Evolutionary conservation across 2,329 filamentous ascomycete species (phyloP).

Genomic region (Dothistroma pini): DNA sequence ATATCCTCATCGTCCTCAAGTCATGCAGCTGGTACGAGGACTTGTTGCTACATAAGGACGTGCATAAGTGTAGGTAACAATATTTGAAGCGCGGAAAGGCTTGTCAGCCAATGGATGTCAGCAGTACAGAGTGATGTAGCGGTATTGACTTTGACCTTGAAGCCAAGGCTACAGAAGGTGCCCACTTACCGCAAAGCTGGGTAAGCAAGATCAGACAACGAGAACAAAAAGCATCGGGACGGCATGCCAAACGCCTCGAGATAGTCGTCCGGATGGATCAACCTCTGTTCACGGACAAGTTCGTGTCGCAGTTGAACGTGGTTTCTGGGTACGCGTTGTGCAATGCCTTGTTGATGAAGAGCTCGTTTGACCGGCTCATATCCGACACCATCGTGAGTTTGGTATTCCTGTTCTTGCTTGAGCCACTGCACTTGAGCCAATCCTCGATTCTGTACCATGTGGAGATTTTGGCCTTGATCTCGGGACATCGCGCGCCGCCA

Average conservation of each 20-base stretch:
- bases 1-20: neutral
- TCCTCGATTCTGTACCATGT: constrained; percentile 4
- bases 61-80: neutral
- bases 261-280: neutral
- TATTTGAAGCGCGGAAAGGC: neutral
- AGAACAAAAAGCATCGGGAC: too few species aligned
- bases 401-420: constrained; percentile 16
- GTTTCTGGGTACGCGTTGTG: constrained; percentile 6
- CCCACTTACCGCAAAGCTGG: neutral
- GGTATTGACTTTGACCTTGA: neutral
- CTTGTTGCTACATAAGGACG: too few species aligned
- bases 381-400: constrained; percentile 14
- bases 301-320: neutral
- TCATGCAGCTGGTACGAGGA: too few species aligned
- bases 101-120: neutral
- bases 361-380: constrained; percentile 8
- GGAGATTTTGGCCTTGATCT: constrained; percentile 15
- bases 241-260: neutral
- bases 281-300: neutral
- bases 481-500: constrained; percentile 11
- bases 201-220: neutral
- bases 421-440: constrained; percentile 13
- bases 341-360: constrained; percentile 4
- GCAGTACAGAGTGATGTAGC: neutral
- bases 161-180: neutral